A percentile compares a stretch with the other conserved stretches of the same genome.
Evolutionary conservation across 768 basidiomycete species (phyloP).

Genomic region (Crucibulum laeve): DNA sequence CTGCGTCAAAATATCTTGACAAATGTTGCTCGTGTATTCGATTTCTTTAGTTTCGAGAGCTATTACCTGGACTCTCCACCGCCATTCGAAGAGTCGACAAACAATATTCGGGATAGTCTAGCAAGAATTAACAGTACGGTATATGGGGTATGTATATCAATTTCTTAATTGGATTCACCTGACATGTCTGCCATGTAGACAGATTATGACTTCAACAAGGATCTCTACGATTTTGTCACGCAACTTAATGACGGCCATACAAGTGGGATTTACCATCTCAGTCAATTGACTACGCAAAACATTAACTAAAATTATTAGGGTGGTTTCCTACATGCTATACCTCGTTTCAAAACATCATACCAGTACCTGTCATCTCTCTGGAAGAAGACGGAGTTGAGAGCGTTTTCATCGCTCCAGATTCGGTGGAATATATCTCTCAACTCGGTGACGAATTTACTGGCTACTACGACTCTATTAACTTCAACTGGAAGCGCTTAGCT

Average conservation of each 20-base stretch:
- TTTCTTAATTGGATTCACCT: too few relatives aligned
- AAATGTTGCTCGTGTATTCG: slow-evolving; percentile 41
- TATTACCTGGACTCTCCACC: slow-evolving; percentile 46
- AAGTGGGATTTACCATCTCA: too few relatives aligned
- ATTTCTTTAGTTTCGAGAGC: slow-evolving; percentile 52
- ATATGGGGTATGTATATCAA: slow-evolving; percentile 30
- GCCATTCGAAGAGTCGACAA: slow-evolving; percentile 53
- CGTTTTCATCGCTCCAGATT: slow-evolving; percentile 52
- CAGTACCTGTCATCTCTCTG: slow-evolving; percentile 49
- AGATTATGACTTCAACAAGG: slow-evolving; percentile 63
- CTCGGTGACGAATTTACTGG: slow-evolving; percentile 40
- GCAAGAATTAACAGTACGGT: slow-evolving; percentile 41
- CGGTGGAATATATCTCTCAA: slow-evolving; percentile 43
- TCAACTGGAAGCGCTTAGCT: slow-evolving; percentile 58
- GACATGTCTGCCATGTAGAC: slow-evolving; percentile 39
- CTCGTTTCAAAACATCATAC: slow-evolving; percentile 48
- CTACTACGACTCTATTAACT: slow-evolving; percentile 42
- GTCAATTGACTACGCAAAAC: too few relatives aligned
- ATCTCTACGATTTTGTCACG: slow-evolving; percentile 49
- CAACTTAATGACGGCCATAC: slow-evolving; percentile 66
- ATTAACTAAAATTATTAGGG: too few relatives aligned
- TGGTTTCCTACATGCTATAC: slow-evolving; percentile 58
- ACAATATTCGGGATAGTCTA: slow-evolving; percentile 47
- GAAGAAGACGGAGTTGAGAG: slow-evolving; percentile 41
- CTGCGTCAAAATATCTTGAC: slow-evolving; percentile 48